Conservation (phyloP, 768 basidiomycete species). For the Pleurotus citrinopileatus region DNA sequence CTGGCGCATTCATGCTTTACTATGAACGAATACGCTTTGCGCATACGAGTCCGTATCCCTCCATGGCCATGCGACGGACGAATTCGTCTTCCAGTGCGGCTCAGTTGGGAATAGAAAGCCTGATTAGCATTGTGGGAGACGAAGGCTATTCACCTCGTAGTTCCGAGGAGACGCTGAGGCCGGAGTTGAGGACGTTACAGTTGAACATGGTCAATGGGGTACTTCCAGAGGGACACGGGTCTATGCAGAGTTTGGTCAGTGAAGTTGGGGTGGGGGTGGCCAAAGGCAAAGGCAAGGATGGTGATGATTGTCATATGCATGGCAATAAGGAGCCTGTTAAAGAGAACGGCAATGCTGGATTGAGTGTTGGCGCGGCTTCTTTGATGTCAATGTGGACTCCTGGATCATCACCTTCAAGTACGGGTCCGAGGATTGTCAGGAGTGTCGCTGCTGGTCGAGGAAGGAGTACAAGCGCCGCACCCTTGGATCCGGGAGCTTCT, state of each 20-base stretch:
- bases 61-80: conserved; percentile 7
- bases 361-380: conserved; percentile 7
- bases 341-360: conserved; percentile 14
- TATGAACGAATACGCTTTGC: conserved; percentile 63
- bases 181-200: conserved; percentile 41
- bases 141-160: conserved; percentile 28
- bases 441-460: conserved; percentile 49
- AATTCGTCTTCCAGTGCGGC: conserved; percentile 13
- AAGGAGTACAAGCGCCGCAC: conserved; percentile 30
- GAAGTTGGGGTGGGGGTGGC: conserved; percentile 14
- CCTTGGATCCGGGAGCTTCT: conserved; percentile 6
- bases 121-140: neutral
- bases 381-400: conserved; percentile 8
- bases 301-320: neutral
- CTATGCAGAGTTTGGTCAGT: conserved; percentile 44
- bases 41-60: conserved; percentile 11
- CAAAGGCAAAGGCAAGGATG: conserved; percentile 11
- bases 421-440: conserved; percentile 51
- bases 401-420: conserved; percentile 12
- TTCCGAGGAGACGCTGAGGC: conserved; percentile 67
- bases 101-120: conserved; percentile 15
- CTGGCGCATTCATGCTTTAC: conserved; percentile 88
- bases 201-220: conserved; percentile 26
- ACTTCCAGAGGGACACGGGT: conserved; percentile 25
- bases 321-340: neutral